These are phyloP conservation scores for Claviceps digitariae DNA, from an alignment of 2,329 filamentous ascomycete genomes.

Conservation along the genomic window DNA sequence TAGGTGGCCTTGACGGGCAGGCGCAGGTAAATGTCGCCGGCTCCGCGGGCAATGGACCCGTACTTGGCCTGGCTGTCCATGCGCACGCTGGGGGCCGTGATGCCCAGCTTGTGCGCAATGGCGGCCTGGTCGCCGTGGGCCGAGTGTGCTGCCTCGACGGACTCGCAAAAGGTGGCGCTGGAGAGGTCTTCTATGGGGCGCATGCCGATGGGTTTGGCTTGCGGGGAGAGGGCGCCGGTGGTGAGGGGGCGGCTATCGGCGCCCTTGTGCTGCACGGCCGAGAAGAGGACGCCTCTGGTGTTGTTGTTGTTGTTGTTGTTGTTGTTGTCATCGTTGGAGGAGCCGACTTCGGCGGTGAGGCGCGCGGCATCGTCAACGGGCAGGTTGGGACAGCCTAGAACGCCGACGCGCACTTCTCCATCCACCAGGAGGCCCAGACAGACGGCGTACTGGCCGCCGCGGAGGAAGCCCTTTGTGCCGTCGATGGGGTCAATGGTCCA, in stretches of 20 bases:
- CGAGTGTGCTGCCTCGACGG: conserved; percentile 86
- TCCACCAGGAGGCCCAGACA: conserved; percentile 87
- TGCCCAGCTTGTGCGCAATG: conserved; percentile 69
- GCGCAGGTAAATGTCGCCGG: conserved; percentile 87
- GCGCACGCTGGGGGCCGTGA: conserved; percentile 76
- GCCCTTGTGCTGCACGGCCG: conserved; percentile 66
- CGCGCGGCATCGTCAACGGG: conserved; percentile 62
- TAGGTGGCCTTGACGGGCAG: conserved; percentile 77
- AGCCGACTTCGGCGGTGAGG: conserved; percentile 53
- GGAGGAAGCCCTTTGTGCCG: conserved; percentile 91
- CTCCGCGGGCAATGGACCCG: conserved; percentile 82
- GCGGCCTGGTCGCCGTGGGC: conserved; percentile 75
- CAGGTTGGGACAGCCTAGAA: conserved; percentile 90
- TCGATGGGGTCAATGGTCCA: conserved; percentile 98
- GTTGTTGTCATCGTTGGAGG: conserved; percentile 34
- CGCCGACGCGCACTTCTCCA: conserved; percentile 85
- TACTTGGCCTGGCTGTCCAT: conserved; percentile 99
- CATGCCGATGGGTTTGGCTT: conserved; percentile 60
- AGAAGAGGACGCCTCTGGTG: conserved; percentile 66
- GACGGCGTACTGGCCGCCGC: conserved; percentile 93
- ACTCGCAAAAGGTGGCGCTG: conserved; percentile 88
- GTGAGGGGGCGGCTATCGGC: conserved; percentile 65
- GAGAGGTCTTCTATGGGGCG: conserved; percentile 59
- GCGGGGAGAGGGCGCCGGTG: conserved; percentile 29
- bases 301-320: conserved; percentile 14